phyloP scores from a whole-genome alignment of 1,284 basidiomycete genomes.

The Polyporus tsugae region DNA sequence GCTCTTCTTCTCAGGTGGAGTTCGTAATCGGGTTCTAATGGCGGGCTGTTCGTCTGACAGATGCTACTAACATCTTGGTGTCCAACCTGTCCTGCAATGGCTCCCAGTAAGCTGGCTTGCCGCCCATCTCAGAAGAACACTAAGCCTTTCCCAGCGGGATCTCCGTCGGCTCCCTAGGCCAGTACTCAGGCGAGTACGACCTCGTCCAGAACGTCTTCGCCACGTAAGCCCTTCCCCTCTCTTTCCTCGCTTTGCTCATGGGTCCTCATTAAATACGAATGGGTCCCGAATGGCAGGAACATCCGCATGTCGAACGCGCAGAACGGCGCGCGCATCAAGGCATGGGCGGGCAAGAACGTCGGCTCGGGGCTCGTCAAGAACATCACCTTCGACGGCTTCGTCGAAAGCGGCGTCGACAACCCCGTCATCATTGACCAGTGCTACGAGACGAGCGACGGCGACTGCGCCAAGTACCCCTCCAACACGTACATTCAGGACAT shows the following conservation, averaged over 20 bases:
- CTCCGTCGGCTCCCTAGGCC: slow-evolving; percentile 55
- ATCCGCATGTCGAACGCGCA: slow-evolving; percentile 57
- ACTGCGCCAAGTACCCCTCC: slow-evolving; percentile 45
- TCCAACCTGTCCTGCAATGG: slow-evolving; percentile 54
- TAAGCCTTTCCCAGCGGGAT: slow-evolving; percentile 47
- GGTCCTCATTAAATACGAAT: background rate
- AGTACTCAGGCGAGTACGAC: slow-evolving; percentile 57
- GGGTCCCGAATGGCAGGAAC: slow-evolving; percentile 39
- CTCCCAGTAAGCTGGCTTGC: slow-evolving; percentile 44
- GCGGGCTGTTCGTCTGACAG: slow-evolving; percentile 27
- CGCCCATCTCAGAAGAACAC: background rate
- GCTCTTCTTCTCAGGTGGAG: background rate
- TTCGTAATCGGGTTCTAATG: background rate
- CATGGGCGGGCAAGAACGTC: slow-evolving; percentile 46
- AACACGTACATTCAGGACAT: slow-evolving; percentile 57
- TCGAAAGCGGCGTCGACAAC: slow-evolving; percentile 51
- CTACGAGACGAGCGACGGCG: slow-evolving; percentile 43
- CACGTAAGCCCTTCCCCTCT: slow-evolving; percentile 34
- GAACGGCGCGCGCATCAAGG: slow-evolving; percentile 62
- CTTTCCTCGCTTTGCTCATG: background rate
- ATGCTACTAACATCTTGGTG: slow-evolving; percentile 52
- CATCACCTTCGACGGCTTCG: slow-evolving; percentile 50
- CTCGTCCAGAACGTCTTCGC: slow-evolving; percentile 56
- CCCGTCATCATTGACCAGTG: slow-evolving; percentile 56
- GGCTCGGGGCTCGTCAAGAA: slow-evolving; percentile 48